phyloP scores from a whole-genome alignment of 306 rosid genomes.

The Vicia villosa region DNA sequence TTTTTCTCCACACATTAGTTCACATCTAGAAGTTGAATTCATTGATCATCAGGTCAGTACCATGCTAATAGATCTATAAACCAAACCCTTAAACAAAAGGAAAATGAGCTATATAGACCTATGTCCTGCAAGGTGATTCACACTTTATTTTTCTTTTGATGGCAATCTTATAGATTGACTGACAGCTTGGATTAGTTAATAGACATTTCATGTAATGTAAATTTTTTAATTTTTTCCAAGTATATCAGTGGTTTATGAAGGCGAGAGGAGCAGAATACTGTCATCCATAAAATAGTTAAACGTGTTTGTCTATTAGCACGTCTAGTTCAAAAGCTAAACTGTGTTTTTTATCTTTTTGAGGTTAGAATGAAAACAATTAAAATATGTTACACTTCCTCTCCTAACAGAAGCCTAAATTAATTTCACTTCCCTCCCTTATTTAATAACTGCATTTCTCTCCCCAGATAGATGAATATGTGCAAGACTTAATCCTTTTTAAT shows the following conservation, averaged over 20 bases:
- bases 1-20: neutral
- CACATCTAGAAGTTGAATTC: conserved; percentile 10
- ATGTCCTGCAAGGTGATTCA: neutral
- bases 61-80: neutral
- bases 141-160: conserved; percentile 6
- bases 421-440: conserved; percentile 3
- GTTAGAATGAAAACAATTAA: neutral
- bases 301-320: neutral
- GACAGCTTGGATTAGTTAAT: conserved; percentile 12
- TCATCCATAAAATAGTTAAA: neutral
- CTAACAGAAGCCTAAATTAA: neutral
- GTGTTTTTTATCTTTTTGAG: conserved; percentile 16
- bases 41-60: conserved; percentile 3
- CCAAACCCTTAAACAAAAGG: neutral
- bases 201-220: neutral
- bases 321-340: conserved; percentile 4
- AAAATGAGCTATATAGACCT: neutral
- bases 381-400: neutral
- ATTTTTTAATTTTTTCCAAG: neutral
- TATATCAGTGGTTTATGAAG: neutral
- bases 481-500: neutral
- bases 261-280: neutral
- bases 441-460: neutral
- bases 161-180: conserved; percentile 4
- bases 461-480: neutral